Conservation (phyloP, 2,329 filamentous ascomycete species). For the Paracorniculantispora psalliotae region DNA sequence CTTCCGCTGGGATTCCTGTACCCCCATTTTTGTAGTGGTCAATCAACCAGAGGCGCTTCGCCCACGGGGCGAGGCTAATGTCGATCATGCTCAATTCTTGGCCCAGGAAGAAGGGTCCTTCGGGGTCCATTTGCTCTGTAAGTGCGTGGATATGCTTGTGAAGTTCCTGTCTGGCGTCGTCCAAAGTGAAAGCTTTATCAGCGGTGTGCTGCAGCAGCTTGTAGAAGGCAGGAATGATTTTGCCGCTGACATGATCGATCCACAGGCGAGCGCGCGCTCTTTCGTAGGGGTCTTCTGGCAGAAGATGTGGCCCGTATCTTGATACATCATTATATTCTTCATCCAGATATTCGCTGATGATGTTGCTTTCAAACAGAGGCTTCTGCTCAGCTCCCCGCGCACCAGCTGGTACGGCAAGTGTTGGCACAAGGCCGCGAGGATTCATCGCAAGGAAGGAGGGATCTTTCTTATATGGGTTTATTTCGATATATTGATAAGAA, state of each 20-base stretch:
- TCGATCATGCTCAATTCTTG: conserved; percentile 62
- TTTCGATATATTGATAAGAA: conserved; percentile 69
- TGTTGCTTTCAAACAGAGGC: conserved; percentile 66
- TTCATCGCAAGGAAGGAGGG: conserved; percentile 65
- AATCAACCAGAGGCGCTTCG: conserved; percentile 65
- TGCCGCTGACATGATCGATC: conserved; percentile 65
- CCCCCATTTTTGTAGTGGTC: conserved; percentile 66
- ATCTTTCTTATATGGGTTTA: conserved; percentile 74
- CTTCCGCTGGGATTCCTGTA: conserved; percentile 39
- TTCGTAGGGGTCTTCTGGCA: conserved; percentile 59
- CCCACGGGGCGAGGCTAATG: conserved; percentile 68
- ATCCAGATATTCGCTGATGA: conserved; percentile 72
- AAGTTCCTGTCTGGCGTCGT: conserved; percentile 54
- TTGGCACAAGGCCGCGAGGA: conserved; percentile 70
- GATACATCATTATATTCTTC: conserved; percentile 55
- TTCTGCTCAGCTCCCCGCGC: conserved; percentile 34
- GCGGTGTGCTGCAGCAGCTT: conserved; percentile 52
- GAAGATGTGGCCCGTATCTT: conserved; percentile 41
- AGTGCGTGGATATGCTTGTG: conserved; percentile 55
- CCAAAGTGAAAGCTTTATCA: conserved; percentile 43
- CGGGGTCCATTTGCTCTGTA: conserved; percentile 53
- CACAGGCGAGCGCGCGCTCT: conserved; percentile 63
- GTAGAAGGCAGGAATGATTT: conserved; percentile 67
- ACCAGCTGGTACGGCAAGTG: conserved; percentile 47
- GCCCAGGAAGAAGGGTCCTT: conserved; percentile 62